These are phyloP conservation scores for Euptelea pleiosperma DNA, from an alignment of 164 flowering plant genomes.

Conservation along the genomic window DNA sequence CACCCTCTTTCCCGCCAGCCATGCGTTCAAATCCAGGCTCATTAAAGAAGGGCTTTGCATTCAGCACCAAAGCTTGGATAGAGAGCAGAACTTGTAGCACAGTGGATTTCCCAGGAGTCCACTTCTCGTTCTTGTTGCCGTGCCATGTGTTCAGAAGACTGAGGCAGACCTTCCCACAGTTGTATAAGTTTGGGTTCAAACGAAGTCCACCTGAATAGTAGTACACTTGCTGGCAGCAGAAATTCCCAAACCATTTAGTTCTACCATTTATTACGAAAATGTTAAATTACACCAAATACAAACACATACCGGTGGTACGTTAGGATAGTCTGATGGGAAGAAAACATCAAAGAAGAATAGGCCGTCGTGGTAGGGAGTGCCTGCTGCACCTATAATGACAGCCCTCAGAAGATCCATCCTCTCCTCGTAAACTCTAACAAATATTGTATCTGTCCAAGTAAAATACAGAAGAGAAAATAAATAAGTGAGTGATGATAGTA, in stretches of 20 bases:
- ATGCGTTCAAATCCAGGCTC: constrained; percentile 59
- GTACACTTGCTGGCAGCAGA: too few species aligned
- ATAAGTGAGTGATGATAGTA: too few species aligned
- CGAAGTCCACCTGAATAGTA: too few species aligned
- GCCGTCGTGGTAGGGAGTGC: constrained; percentile 92
- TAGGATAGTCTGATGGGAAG: constrained; percentile 62
- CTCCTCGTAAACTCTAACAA: constrained; percentile 69
- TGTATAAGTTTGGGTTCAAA: too few species aligned
- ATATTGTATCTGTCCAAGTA: constrained; percentile 53
- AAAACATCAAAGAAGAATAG: constrained; percentile 74
- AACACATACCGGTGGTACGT: constrained; percentile 67
- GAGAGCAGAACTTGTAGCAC: too few species aligned
- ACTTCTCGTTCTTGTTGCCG: constrained; percentile 54
- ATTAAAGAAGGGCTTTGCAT: constrained; percentile 68
- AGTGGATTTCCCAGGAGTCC: constrained; percentile 55
- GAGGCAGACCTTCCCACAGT: too few species aligned
- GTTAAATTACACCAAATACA: neutral
- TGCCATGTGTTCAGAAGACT: constrained; percentile 80
- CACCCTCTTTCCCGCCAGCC: constrained; percentile 40
- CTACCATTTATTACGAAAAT: neutral
- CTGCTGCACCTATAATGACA: constrained; percentile 82
- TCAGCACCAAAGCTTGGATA: constrained; percentile 67
- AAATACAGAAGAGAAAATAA: too few species aligned
- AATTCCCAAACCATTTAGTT: constrained; percentile 5
- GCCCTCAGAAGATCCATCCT: constrained; percentile 88